Evolutionary conservation across 129 eudicot genomes (phyloP).

Genomic region (Centaurea solstitialis): DNA sequence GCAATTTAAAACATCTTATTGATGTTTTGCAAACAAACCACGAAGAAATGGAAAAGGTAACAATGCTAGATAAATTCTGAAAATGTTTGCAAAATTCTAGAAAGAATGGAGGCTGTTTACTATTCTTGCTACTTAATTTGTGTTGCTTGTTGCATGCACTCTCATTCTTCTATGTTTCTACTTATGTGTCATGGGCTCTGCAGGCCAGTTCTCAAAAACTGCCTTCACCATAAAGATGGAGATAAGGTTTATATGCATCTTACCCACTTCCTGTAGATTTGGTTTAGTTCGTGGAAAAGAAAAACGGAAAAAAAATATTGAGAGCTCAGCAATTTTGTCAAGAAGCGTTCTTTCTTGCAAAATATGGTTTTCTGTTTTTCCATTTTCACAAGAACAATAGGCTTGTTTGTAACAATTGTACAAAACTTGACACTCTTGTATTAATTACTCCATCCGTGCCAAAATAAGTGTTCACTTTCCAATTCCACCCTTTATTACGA

Average conservation of each 20-base stretch:
- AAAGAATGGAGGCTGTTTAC: not conserved
- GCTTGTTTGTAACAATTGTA: constrained; percentile 10
- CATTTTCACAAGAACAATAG: not conserved
- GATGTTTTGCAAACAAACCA: not conserved
- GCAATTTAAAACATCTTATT: not conserved
- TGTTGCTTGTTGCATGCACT: not conserved
- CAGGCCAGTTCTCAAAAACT: not conserved
- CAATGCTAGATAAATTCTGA: not conserved
- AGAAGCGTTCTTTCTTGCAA: not conserved
- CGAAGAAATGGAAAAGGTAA: not conserved
- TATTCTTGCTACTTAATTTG: not conserved
- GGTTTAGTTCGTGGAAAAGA: not conserved
- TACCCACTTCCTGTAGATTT: not conserved
- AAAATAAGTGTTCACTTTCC: not conserved
- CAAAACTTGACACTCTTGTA: not conserved
- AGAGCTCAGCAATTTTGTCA: not conserved
- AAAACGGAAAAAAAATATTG: not conserved
- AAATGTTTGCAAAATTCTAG: not conserved
- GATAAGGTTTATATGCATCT: too few relatives aligned
- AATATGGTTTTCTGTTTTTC: not conserved
- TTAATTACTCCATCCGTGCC: not conserved
- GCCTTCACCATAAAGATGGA: not conserved
- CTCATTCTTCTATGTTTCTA: not conserved
- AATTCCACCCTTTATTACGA: not conserved
- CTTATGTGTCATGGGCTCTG: too few relatives aligned